Conservation (phyloP, 192 early-diverging fungal genomes). For the Coemansia sp. region DNA sequence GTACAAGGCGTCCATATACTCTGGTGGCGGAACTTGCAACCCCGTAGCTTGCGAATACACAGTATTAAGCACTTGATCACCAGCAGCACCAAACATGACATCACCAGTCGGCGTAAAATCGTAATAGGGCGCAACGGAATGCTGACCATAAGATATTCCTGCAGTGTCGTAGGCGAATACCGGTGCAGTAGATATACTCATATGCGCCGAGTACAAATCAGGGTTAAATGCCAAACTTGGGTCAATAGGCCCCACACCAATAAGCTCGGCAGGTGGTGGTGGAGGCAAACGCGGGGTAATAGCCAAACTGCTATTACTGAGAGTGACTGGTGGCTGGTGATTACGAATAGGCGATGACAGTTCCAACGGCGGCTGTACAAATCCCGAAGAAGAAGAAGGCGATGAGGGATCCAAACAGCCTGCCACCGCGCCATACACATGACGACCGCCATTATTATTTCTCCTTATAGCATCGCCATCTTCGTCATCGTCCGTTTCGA, state of each 20-base stretch:
- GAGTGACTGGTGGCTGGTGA: not conserved
- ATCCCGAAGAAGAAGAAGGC: not conserved
- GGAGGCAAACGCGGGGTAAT: not conserved
- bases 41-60: not conserved
- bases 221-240: not conserved
- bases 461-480: not conserved
- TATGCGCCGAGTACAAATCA: not conserved
- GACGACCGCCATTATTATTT: not conserved
- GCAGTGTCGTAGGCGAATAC: not conserved
- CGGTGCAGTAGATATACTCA: not conserved
- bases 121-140: not conserved
- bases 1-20: constrained; percentile 5
- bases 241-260: not conserved
- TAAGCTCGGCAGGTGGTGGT: not conserved
- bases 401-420: not conserved
- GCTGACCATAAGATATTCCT: not conserved
- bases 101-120: constrained; percentile 1
- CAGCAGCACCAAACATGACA: constrained; percentile 1
- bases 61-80: not conserved
- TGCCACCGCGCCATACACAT: not conserved
- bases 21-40: not conserved
- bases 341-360: not conserved
- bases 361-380: not conserved
- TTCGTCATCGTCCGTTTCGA: constrained; percentile 32
- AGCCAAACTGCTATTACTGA: not conserved